A percentile compares a stretch with the other conserved stretches of the same genome.
Evolutionary conservation across 208 protist species (phyloP).

Genomic region (Balamuthia mandrillaris): DNA sequence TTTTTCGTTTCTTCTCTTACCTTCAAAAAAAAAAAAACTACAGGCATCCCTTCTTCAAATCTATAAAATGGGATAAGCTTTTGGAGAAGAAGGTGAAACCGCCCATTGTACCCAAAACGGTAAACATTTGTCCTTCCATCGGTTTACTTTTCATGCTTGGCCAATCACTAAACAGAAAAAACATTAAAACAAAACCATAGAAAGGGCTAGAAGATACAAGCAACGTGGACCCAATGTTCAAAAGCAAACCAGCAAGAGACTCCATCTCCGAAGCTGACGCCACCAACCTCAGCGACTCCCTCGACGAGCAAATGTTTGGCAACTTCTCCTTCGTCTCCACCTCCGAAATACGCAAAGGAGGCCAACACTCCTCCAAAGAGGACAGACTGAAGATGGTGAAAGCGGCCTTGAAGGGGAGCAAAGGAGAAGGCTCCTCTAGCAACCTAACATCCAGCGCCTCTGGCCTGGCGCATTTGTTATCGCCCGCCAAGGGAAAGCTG

Average conservation of each 20-base stretch:
- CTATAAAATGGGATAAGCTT: slow-evolving; percentile 15
- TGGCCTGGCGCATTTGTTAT: no score
- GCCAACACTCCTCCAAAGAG: no score
- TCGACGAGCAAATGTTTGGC: background rate
- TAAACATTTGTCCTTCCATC: background rate
- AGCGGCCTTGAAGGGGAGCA: no score
- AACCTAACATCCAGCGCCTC: no score
- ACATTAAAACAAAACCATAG: background rate
- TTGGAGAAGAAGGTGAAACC: background rate
- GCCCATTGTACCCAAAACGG: background rate
- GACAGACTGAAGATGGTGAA: no score
- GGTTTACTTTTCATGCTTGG: background rate
- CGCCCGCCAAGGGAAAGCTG: no score
- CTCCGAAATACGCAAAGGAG: background rate
- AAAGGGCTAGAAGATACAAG: background rate
- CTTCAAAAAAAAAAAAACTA: no score
- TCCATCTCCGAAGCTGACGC: background rate
- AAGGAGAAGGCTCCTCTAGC: no score
- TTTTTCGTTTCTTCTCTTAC: background rate
- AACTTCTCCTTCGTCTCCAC: slow-evolving; percentile 3
- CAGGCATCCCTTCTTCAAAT: slow-evolving; percentile 2
- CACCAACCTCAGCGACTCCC: background rate
- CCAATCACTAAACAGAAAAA: background rate
- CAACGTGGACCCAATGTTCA: slow-evolving; percentile 10
- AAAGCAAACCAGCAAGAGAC: background rate